Evolutionary conservation across 495 filamentous ascomycete genomes (phyloP).

Genomic region (Aspergillus conjunctus): DNA sequence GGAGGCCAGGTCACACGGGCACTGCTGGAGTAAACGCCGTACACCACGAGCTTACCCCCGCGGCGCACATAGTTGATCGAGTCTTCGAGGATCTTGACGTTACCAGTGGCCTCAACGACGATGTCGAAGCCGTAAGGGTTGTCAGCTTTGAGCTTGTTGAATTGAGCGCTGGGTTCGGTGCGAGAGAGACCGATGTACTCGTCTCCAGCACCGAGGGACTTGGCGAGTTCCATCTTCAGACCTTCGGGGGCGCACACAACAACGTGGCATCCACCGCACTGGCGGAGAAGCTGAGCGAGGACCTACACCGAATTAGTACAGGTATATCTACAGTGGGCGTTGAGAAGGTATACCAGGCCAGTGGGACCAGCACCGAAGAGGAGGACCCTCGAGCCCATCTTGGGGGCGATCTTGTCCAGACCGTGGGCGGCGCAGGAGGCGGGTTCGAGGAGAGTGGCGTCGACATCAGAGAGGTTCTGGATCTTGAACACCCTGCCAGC

Average conservation of each 20-base stretch:
- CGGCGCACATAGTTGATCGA: slow-evolving; percentile 67
- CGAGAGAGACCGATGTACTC: slow-evolving; percentile 64
- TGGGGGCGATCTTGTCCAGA: slow-evolving; percentile 70
- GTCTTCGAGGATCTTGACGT: slow-evolving; percentile 66
- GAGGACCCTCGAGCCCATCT: slow-evolving; percentile 66
- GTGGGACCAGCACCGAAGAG: slow-evolving; percentile 71
- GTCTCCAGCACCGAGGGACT: slow-evolving; percentile 66
- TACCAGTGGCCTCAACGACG: slow-evolving; percentile 65
- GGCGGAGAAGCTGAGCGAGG: slow-evolving; percentile 62
- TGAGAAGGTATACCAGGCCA: slow-evolving; percentile 46
- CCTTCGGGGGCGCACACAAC: slow-evolving; percentile 67
- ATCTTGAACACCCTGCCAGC: slow-evolving; percentile 70
- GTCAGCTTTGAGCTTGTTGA: slow-evolving; percentile 61
- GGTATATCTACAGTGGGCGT: background rate
- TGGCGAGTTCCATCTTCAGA: slow-evolving; percentile 70
- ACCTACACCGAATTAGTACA: slow-evolving; percentile 25
- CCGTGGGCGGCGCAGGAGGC: slow-evolving; percentile 72
- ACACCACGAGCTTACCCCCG: slow-evolving; percentile 70
- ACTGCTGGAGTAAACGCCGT: slow-evolving; percentile 64
- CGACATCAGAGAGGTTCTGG: slow-evolving; percentile 67
- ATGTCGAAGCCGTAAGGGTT: slow-evolving; percentile 76
- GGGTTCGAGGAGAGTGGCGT: slow-evolving; percentile 73
- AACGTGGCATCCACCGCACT: slow-evolving; percentile 65
- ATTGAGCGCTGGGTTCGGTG: slow-evolving; percentile 55
- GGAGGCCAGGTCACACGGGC: slow-evolving; percentile 66